Evolutionary conservation across 2,329 filamentous ascomycete genomes (phyloP).

Genomic region (Fusarium clavum): DNA sequence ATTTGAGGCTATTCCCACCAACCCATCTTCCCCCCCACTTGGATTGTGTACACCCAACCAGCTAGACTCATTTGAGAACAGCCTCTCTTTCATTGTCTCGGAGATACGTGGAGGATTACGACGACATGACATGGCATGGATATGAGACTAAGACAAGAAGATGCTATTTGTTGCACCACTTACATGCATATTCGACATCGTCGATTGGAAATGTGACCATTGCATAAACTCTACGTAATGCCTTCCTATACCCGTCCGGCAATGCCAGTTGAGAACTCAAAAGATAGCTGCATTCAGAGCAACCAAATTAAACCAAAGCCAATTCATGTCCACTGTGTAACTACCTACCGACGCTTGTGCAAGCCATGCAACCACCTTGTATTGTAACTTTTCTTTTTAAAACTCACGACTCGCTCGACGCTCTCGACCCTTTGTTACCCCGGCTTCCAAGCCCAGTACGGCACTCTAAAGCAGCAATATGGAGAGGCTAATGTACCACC

Average conservation of each 20-base stretch:
- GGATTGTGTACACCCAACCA: not conserved
- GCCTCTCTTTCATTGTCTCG: not conserved
- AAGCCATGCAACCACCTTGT: constrained; percentile 15
- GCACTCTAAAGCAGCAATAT: constrained; percentile 10
- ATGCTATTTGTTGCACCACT: not conserved
- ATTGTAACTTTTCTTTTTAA: not conserved
- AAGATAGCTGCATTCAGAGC: not conserved
- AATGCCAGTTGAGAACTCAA: constrained; percentile 3
- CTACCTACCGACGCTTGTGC: constrained; percentile 13
- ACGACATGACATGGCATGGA: constrained; percentile 18
- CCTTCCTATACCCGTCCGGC: constrained; percentile 8
- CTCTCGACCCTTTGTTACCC: not conserved
- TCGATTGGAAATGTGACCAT: not conserved
- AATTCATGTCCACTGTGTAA: constrained; percentile 19
- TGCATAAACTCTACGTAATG: constrained; percentile 20
- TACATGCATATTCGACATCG: not conserved
- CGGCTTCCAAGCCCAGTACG: not conserved
- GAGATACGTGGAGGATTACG: constrained; percentile 21
- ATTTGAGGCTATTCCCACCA: constrained; percentile 31
- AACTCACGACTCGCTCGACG: not conserved
- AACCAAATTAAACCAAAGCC: not conserved
- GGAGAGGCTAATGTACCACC: constrained; percentile 9
- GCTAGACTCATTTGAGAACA: not conserved
- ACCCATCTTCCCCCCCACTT: constrained; percentile 4
- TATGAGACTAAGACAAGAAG: not conserved